Base-by-base conservation (phyloP, 768 basidiomycete species). In the Asterophora parasitica region DNA sequence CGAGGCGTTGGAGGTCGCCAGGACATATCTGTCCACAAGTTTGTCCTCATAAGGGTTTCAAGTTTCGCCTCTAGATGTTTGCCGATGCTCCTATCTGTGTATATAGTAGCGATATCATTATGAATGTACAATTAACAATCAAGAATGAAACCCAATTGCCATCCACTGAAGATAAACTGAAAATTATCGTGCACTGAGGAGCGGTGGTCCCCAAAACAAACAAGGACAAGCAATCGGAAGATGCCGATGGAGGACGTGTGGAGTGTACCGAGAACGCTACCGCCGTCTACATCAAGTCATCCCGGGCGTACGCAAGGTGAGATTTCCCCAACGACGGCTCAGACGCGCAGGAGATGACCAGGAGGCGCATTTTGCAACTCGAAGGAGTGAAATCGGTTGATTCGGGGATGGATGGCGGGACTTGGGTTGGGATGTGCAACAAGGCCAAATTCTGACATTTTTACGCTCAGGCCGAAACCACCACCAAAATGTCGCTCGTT, bases 401-500 rank as follows among this genome's bases (percentile, higher is more conserved):
- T 46, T 46, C 55, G 37, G 49, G 50, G 55, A 20, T 55, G 58
- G 54, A 58, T 55, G 55, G 51, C 38, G 37, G 42, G 44, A 49
- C 13, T 53, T 50, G 34, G 33, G 20, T 50, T 38, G 45, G 50
- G 57, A 55, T 58, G 58, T 60, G 37, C 17, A 28, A 41, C 42
- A 26, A 23, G 43, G 45, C 35, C 26, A 49, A 50, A 47, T 51
- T 57, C 57, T 63, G 51, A 60, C 53, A 51, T 44, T 54, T 55
- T 38, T 54, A 37, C 26, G 12, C 41, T 48, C 41, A 61, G 60
- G 48, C 53, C 50, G 50, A 53, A 39, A 46, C 40, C 49, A 46
- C 45, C 49, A 46, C 50, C 60, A 69, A 49, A 57, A 97, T 97
- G 94, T 96, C 94, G 72, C 90, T 98, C 75, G 93, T 94, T 65